These are phyloP conservation scores for Solanum bulbocastanum DNA, from an alignment of 257 asterid species.

Conservation along the genomic window DNA sequence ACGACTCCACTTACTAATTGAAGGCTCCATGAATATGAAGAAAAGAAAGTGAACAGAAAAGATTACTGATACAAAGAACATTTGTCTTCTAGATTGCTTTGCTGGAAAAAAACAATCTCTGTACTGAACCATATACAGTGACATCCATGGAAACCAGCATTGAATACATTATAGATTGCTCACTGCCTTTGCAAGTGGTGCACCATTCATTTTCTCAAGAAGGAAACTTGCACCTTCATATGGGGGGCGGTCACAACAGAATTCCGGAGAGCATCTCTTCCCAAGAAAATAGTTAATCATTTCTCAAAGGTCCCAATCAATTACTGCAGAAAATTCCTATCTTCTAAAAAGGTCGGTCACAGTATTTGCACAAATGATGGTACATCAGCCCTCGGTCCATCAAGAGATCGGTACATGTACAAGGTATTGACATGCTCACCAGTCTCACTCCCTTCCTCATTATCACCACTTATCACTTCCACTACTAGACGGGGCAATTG, in stretches of 20 bases:
- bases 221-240: not conserved
- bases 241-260: constrained; percentile 2
- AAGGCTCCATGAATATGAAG: constrained; percentile 17
- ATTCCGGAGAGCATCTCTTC: not conserved
- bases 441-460: not conserved
- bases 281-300: constrained; percentile 3
- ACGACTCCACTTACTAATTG: not conserved
- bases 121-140: not conserved
- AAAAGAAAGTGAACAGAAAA: constrained; percentile 5
- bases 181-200: not conserved
- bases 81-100: constrained; percentile 2
- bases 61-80: constrained; percentile 16
- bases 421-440: constrained; percentile 24
- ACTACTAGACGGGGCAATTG: constrained; percentile 36
- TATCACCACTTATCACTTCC: constrained; percentile 22
- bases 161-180: not conserved
- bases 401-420: constrained; percentile 48
- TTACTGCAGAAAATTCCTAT: not conserved
- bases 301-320: not conserved
- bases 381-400: constrained; percentile 40
- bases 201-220: constrained; percentile 1
- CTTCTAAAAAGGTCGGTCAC: constrained; percentile 7
- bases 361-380: constrained; percentile 27
- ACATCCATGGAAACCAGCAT: not conserved
- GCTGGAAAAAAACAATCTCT: not conserved